A percentile compares a stretch with the other conserved stretches of the same genome.
phyloP scores from a whole-genome alignment of 2,329 filamentous ascomycete species.

The Kalaharituber pfeilii region DNA sequence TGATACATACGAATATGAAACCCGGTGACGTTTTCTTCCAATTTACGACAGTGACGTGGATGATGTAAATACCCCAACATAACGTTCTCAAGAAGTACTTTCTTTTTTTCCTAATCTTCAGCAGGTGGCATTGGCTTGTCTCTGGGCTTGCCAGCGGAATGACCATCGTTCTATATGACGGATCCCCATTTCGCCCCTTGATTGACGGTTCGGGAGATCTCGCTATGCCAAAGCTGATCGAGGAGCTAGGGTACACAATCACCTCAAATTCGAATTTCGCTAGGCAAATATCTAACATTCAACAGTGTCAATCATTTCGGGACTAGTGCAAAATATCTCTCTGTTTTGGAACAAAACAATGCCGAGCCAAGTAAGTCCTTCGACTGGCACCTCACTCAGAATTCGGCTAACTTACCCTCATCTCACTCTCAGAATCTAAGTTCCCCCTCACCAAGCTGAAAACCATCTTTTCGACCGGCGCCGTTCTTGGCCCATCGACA shows the following conservation, averaged over 20 bases:
- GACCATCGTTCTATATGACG: constrained; percentile 76
- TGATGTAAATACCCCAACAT: constrained; percentile 44
- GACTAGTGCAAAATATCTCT: constrained; percentile 85
- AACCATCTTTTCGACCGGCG: constrained; percentile 88
- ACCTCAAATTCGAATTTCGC: neutral
- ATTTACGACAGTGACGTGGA: constrained; percentile 33
- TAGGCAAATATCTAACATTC: neutral
- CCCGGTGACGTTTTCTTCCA: constrained; percentile 21
- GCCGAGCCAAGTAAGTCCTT: constrained; percentile 41
- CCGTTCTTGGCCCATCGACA: constrained; percentile 78
- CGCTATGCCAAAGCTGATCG: constrained; percentile 66
- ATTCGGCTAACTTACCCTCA: constrained; percentile 13
- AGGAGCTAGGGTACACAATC: constrained; percentile 38
- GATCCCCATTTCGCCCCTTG: constrained; percentile 66
- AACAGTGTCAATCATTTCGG: constrained; percentile 72
- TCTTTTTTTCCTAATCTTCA: neutral
- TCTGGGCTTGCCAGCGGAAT: constrained; percentile 68
- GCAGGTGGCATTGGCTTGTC: constrained; percentile 97
- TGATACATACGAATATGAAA: constrained; percentile 66
- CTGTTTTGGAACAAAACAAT: constrained; percentile 64
- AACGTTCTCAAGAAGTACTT: neutral
- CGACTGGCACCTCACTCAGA: constrained; percentile 12
- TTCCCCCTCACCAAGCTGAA: constrained; percentile 48
- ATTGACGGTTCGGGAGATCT: constrained; percentile 50
- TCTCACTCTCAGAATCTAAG: constrained; percentile 25